These are phyloP conservation scores for Solanum tacnaense DNA, from an alignment of 257 asterid species.

Conservation along the genomic window DNA sequence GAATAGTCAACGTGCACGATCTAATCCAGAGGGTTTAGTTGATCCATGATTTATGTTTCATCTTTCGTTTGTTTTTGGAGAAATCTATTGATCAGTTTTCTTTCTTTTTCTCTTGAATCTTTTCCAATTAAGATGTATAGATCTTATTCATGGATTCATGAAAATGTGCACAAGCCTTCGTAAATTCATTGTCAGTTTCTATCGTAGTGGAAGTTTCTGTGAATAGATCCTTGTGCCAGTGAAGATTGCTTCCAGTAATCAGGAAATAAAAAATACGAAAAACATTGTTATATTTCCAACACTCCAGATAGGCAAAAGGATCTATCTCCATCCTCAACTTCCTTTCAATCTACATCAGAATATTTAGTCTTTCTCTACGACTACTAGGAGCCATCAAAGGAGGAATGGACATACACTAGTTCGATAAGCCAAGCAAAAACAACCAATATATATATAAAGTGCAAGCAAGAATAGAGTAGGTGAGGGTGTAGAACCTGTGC, in stretches of 20 bases:
- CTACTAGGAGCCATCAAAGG: neutral
- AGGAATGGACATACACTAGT: neutral
- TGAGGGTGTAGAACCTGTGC: constrained; percentile 46
- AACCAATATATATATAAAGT: neutral
- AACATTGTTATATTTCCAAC: neutral
- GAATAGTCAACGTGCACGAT: neutral
- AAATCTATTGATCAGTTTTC: neutral
- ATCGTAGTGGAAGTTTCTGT: too few relatives aligned
- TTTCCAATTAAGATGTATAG: neutral
- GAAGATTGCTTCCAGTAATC: neutral
- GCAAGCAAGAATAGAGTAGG: neutral
- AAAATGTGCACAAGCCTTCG: neutral
- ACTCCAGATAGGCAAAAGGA: neutral
- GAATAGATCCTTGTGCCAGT: too few relatives aligned
- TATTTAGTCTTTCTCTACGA: neutral
- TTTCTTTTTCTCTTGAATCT: too few relatives aligned
- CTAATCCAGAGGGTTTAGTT: neutral
- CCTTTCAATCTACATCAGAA: neutral
- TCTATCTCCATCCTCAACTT: neutral
- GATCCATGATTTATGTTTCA: neutral
- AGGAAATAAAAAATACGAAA: neutral
- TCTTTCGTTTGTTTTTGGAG: too few relatives aligned
- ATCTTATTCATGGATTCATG: neutral
- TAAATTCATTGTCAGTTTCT: neutral
- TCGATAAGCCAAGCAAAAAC: neutral